Percentiles rank a stretch among this genome's conserved stretches.
phyloP scores from a whole-genome alignment of 2,329 filamentous ascomycete genomes.

The Aspergillus persii region DNA sequence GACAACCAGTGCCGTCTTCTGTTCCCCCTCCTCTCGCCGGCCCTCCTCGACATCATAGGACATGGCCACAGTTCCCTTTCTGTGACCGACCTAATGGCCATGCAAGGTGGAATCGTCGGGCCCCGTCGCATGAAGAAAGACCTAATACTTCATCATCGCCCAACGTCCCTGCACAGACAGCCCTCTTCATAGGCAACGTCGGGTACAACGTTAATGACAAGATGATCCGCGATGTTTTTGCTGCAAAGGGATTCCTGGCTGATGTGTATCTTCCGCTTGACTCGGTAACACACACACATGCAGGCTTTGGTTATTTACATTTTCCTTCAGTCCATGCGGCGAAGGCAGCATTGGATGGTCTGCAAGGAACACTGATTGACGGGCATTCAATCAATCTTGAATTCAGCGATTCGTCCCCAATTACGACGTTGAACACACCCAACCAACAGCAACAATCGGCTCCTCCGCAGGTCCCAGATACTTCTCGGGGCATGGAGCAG shows the following conservation, averaged over 20 bases:
- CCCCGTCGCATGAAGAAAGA: background rate
- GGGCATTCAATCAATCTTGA: conserved; percentile 42
- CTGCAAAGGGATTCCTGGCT: conserved; percentile 37
- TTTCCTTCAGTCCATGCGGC: conserved; percentile 37
- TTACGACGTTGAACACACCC: conserved; percentile 10
- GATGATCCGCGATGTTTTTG: conserved; percentile 37
- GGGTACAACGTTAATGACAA: conserved; percentile 37
- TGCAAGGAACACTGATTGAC: conserved; percentile 39
- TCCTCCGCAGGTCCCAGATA: background rate
- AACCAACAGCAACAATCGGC: background rate
- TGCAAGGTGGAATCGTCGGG: background rate
- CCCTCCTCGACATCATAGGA: too few relatives aligned
- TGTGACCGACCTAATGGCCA: background rate
- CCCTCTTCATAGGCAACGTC: conserved; percentile 42
- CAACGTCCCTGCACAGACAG: background rate
- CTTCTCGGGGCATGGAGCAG: background rate
- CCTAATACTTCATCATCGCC: background rate
- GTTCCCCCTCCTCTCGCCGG: background rate
- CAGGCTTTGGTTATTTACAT: conserved; percentile 40
- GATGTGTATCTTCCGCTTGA: conserved; percentile 36
- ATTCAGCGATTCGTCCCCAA: conserved; percentile 31
- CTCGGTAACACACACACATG: conserved; percentile 32
- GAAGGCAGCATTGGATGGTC: conserved; percentile 33
- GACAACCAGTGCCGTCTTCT: background rate
- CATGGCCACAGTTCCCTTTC: background rate